These are phyloP conservation scores for Colletotrichum lindemuthianum DNA, from an alignment of 2,329 filamentous ascomycete species.

Conservation along the genomic window DNA sequence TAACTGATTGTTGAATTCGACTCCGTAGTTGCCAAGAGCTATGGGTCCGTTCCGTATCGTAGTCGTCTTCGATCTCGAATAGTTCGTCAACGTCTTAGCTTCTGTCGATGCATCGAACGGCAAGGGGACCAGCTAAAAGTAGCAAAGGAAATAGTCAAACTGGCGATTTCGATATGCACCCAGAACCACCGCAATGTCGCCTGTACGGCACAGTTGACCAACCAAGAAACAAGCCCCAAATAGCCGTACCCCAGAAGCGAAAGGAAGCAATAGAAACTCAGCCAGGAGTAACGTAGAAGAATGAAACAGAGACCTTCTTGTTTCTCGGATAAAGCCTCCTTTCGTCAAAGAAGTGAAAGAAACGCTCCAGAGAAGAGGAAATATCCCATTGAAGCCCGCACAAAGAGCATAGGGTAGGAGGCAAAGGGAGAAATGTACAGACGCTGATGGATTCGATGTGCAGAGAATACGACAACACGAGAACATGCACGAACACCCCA, in stretches of 20 bases:
- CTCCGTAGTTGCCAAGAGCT: too few species aligned
- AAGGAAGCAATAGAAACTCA: slow-evolving; percentile 11
- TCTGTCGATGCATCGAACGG: neutral
- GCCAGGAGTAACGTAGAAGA: slow-evolving; percentile 28
- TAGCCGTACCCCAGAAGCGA: neutral
- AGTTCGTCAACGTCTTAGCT: neutral
- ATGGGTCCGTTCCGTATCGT: neutral
- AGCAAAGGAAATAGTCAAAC: neutral
- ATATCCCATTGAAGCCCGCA: slow-evolving; percentile 24
- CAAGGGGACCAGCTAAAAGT: slow-evolving; percentile 12
- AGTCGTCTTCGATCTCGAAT: neutral
- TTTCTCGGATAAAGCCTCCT: neutral
- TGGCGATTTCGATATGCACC: neutral
- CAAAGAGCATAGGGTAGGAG: slow-evolving; percentile 23
- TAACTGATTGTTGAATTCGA: neutral
- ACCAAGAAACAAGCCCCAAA: neutral
- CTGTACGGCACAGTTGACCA: slow-evolving; percentile 19
- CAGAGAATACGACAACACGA: slow-evolving; percentile 8
- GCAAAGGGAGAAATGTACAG: slow-evolving; percentile 9
- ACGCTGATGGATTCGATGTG: slow-evolving; percentile 13
- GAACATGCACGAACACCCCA: slow-evolving; percentile 5
- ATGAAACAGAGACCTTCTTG: slow-evolving; percentile 21
- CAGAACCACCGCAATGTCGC: slow-evolving; percentile 1
- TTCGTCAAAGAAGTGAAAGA: slow-evolving; percentile 24
- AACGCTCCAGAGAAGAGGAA: slow-evolving; percentile 16